Evolutionary conservation across 108 stramenopile species (phyloP), one percentile per base, ranked within the genome.

Genomic region (Skeletonema menzelii): DNA sequence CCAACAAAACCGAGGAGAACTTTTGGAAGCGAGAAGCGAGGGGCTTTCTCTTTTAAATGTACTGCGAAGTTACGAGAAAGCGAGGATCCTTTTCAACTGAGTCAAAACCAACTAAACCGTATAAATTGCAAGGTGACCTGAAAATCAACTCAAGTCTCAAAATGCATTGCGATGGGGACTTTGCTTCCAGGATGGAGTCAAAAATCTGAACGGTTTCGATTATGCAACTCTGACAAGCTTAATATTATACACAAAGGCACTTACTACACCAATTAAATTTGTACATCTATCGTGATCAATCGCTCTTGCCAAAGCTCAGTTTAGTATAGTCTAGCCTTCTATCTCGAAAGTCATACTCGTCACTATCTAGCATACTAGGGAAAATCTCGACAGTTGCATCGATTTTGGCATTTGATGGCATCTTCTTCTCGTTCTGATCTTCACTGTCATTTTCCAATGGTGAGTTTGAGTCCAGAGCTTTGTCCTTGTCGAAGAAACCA

Each of bases 301-400:
- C 40, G 40, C 40, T 15, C 15, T 42, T 42, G 40, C 20, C 22
- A 24, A 8, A 5, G 20, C 49, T 53, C 49, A 53, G 8, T 53
- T 53, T 53, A 22, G 22, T 53, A 69, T 80, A 80, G 42, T 73
- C 72, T 28, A 80, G 61, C 44, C 79, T 68, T 10, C 79, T 40
- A 60, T 80, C 79, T 15, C 68, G 67, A 59, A 80, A 80, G 53
- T 80, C 72, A 56, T 80, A 80, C 1, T 69, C 56, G 35, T 73
- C 63, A 20, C 47, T 37, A 56, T 73, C 72, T 49, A 69, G 44
- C 72, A 80, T 80, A 22, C 71, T 80, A 13, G 79, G 79, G 63
- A 69, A 73, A 28, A 62, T 72, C 26, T 67, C 64, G 40, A 62
- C 59, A n/a, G 70, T 28, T 22, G 53, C 67, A 8, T 71, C 44